A percentile compares a stretch with the other conserved stretches of the same genome.
Conservation (phyloP, 169 alveolate species). For the Plasmodium sp. region DNA sequence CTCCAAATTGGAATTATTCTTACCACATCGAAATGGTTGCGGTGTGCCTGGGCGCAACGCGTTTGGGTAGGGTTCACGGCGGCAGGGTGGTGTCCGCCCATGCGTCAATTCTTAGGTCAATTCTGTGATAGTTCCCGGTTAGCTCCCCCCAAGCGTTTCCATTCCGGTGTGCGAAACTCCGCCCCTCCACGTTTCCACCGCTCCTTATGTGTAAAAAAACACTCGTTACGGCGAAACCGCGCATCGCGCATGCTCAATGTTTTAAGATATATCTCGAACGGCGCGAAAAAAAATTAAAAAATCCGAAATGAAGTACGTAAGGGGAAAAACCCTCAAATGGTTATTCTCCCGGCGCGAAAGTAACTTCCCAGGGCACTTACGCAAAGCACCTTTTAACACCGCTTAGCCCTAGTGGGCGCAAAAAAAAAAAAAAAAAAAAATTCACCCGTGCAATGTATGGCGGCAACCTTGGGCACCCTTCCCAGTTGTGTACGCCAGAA, state of each 20-base stretch:
- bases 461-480: not conserved
- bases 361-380: not conserved
- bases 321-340: not conserved
- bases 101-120: not conserved
- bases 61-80: not conserved
- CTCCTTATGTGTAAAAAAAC: not conserved
- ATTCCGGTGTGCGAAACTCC: not conserved
- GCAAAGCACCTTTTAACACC: not conserved
- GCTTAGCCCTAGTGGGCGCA: not conserved
- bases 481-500: not conserved
- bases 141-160: not conserved
- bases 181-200: not conserved
- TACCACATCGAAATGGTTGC: not conserved
- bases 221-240: not conserved
- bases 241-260: not conserved
- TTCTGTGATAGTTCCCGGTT: not conserved
- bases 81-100: not conserved
- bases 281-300: not conserved
- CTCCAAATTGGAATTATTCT: not conserved
- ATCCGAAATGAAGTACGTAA: not conserved
- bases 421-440: too few relatives aligned
- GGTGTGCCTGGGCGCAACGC: not conserved
- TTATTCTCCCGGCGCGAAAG: not conserved
- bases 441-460: not conserved
- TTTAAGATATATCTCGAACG: not conserved